Base-by-base conservation (phyloP, 805 yeast species). In the Spathaspora arborariae region DNA sequence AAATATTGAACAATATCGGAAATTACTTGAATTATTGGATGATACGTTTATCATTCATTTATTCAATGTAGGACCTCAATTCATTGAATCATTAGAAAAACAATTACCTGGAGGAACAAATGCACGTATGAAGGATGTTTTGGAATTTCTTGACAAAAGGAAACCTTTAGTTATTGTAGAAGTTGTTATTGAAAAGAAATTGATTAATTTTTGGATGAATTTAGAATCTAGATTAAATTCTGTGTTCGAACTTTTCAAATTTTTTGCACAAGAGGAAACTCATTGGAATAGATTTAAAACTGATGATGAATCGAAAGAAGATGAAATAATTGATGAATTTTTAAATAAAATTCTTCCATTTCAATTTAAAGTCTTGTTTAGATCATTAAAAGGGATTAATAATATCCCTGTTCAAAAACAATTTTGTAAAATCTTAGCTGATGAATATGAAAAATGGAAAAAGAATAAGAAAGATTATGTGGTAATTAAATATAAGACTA, bases 381-480 rank as follows among this genome's bases (percentile, higher is more conserved):
- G 41, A 27, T 11, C 18, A 18, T 43, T 43, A 10, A 43, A 43
- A 33, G 41, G 45, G 5, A 18, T 7, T 9, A 11, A 20, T 20
- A 15, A 37, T 16, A 19, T 41, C n/a, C 20, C 20, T 20, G 38
- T 16, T 16, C 30, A 27, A 11, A 43, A 43, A 26, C 21, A 20
- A n/a, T 43, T 26, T 37, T 43, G 45, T 26, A 39, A 43, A 37
- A 19, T 43, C 6, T 36, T 43, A 10, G 41, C 45, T 10, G 24
- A 37, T 19, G 45, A 43, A 21, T 43, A 35, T 26, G 7, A 11
- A 7, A 37, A 11, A 13, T 43, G 38, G 37, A 43, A 37, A 26
- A 27, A 26, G 20, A 20, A 20, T 19, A 39, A 22, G 15, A 21
- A 22, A 11, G 20, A 16, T 5, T 43, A 43, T 27, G 4, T 3